A percentile compares a stretch with the other conserved stretches of the same genome.
Conservation (phyloP, 129 eudicot genomes). For the Silybum marianum region DNA sequence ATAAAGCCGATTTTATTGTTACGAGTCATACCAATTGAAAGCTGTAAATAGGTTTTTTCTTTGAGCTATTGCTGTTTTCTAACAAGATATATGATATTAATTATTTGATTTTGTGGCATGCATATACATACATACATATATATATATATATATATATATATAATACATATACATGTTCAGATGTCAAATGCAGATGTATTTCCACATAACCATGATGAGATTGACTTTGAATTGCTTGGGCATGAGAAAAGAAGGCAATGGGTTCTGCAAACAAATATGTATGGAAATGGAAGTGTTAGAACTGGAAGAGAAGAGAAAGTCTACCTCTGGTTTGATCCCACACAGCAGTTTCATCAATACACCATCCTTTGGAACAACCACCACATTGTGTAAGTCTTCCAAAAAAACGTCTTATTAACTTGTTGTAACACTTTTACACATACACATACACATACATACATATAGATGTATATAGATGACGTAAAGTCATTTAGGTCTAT, state of each 20-base stretch:
- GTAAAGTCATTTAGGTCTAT: no score
- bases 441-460: no score
- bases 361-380: conserved; percentile 91
- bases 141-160: background rate
- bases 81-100: background rate
- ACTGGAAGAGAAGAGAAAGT: conserved; percentile 96
- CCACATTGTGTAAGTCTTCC: conserved; percentile 79
- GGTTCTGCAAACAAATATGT: conserved; percentile 91
- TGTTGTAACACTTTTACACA: no score
- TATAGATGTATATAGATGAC: no score
- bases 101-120: conserved; percentile 25
- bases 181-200: conserved; percentile 69
- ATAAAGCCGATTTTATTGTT: no score
- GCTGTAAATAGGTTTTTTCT: no score
- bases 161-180: conserved; percentile 37
- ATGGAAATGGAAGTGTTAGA: conserved; percentile 87
- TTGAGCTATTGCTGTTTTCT: background rate
- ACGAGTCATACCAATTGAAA: no score
- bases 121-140: background rate
- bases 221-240: conserved; percentile 89
- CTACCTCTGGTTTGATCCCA: conserved; percentile 94
- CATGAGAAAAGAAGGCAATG: conserved; percentile 74
- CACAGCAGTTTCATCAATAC: conserved; percentile 67
- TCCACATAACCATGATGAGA: conserved; percentile 92
- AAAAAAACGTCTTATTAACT: no score